phyloP scores from a whole-genome alignment of 306 rosid genomes.

The Vicia villosa region DNA sequence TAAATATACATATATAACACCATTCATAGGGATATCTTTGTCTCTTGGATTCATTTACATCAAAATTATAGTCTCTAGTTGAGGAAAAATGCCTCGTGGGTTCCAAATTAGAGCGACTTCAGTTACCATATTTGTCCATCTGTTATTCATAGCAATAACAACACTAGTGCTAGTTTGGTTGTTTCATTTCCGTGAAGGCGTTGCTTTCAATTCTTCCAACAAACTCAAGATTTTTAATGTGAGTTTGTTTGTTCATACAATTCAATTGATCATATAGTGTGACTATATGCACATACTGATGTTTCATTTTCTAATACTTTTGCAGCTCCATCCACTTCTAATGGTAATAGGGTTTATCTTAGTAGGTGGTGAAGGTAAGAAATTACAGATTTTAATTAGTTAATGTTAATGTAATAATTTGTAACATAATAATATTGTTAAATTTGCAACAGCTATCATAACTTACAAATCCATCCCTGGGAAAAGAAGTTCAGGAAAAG shows the following conservation, averaged over 20 bases:
- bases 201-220: slow-evolving; percentile 58
- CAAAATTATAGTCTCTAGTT: not conserved
- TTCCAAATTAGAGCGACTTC: slow-evolving; percentile 56
- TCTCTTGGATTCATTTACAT: not conserved
- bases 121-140: slow-evolving; percentile 53
- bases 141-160: slow-evolving; percentile 57
- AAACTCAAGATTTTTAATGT: slow-evolving; percentile 62
- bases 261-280: not conserved
- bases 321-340: slow-evolving; percentile 69
- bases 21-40: slow-evolving; percentile 2
- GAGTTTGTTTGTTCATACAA: not conserved
- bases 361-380: slow-evolving; percentile 74
- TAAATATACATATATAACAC: not conserved
- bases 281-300: not conserved
- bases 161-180: slow-evolving; percentile 65
- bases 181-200: slow-evolving; percentile 60
- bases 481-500: slow-evolving; percentile 39
- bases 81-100: slow-evolving; percentile 46
- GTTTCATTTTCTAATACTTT: not conserved
- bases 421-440: not conserved
- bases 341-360: slow-evolving; percentile 68
- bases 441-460: slow-evolving; percentile 58
- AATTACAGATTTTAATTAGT: not conserved
- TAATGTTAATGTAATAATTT: not conserved
- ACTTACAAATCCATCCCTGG: slow-evolving; percentile 54